phyloP scores from a whole-genome alignment of 2,329 filamentous ascomycete genomes.

The Esteya vermicola region DNA sequence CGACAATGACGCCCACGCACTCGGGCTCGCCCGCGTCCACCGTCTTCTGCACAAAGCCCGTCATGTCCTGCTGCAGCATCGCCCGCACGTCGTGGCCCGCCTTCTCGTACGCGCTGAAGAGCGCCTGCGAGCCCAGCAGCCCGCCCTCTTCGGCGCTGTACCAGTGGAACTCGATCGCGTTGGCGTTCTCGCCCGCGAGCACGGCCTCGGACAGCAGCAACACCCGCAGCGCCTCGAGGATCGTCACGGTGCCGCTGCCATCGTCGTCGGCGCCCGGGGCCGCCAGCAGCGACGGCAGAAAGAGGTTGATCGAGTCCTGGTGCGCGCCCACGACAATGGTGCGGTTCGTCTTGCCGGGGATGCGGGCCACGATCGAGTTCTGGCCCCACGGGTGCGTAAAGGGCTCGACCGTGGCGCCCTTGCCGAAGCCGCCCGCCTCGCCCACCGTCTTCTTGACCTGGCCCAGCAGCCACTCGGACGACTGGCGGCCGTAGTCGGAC shows the following conservation, averaged over 20 bases:
- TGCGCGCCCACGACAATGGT: slow-evolving; percentile 85
- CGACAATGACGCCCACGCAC: slow-evolving; percentile 82
- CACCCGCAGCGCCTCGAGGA: slow-evolving; percentile 77
- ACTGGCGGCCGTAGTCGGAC: slow-evolving; percentile 64
- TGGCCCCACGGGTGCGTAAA: slow-evolving; percentile 83
- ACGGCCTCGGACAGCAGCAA: slow-evolving; percentile 62
- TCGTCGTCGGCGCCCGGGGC: slow-evolving; percentile 95
- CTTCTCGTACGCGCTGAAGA: slow-evolving; percentile 72
- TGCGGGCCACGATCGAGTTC: slow-evolving; percentile 78
- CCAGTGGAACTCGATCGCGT: slow-evolving; percentile 95
- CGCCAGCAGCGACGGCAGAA: slow-evolving; percentile 66
- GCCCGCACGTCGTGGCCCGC: slow-evolving; percentile 66
- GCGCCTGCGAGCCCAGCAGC: slow-evolving; percentile 73
- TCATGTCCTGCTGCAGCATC: slow-evolving; percentile 99
- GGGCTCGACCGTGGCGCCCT: slow-evolving; percentile 53
- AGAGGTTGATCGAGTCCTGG: slow-evolving; percentile 91
- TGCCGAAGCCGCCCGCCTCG: slow-evolving; percentile 52
- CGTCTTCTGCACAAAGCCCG: slow-evolving; percentile 72
- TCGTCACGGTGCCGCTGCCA: slow-evolving; percentile 84
- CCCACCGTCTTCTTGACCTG: slow-evolving; percentile 61
- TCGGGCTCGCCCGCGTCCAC: slow-evolving; percentile 70
- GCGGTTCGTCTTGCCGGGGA: slow-evolving; percentile 72
- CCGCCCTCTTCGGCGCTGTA: slow-evolving; percentile 86
- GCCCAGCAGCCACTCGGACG: slow-evolving; percentile 71
- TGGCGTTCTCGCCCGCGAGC: slow-evolving; percentile 54